phyloP scores from a whole-genome alignment of 345 rosid species.

The Tarenaya hassleriana region DNA sequence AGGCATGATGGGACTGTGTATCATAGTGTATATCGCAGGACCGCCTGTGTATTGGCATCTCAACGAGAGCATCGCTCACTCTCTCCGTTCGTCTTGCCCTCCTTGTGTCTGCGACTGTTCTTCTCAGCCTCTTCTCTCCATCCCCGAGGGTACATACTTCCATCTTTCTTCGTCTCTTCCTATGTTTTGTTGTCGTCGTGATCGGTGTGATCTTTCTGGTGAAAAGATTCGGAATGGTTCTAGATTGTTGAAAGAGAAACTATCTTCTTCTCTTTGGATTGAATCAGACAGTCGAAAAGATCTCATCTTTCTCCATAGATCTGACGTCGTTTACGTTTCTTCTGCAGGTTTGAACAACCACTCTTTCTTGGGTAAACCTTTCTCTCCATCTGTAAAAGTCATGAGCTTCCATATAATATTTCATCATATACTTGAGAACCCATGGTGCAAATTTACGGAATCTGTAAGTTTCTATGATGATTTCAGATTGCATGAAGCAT shows the following conservation, averaged over 20 bases:
- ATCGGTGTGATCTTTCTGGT: neutral
- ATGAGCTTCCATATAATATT: neutral
- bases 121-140: constrained; percentile 42
- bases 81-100: constrained; percentile 35
- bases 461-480: constrained; percentile 3
- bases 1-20: constrained; percentile 37
- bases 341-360: constrained; percentile 44
- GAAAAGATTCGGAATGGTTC: no score
- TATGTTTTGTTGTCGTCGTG: neutral
- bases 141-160: constrained; percentile 37
- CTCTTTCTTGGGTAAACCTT: constrained; percentile 43
- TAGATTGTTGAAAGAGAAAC: no score
- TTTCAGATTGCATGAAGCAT: constrained; percentile 46
- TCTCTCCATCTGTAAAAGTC: no score
- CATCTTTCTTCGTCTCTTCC: neutral
- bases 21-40: constrained; percentile 40
- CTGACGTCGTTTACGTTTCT: constrained; percentile 10
- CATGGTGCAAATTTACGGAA: neutral
- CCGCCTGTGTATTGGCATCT: constrained; percentile 57
- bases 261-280: neutral
- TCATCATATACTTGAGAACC: no score
- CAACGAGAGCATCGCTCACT: constrained; percentile 33
- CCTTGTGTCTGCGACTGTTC: constrained; percentile 60
- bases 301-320: no score
- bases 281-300: no score